Evolutionary conservation across 345 rosid genomes (phyloP).

Genomic region (Ceriops decandra): DNA sequence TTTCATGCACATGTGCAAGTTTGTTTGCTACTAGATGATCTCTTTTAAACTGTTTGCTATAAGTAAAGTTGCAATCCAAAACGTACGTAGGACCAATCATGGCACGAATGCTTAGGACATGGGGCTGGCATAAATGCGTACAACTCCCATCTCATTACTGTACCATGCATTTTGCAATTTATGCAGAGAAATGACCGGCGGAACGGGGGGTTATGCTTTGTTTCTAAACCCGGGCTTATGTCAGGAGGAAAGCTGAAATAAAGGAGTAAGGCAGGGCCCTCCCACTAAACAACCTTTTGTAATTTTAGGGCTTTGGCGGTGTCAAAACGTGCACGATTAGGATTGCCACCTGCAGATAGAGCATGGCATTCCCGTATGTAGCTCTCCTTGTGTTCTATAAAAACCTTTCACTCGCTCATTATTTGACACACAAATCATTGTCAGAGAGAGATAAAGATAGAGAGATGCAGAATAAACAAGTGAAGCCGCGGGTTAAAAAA

Average conservation of each 20-base stretch:
- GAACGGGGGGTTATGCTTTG: constrained; percentile 21
- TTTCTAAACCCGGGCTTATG: constrained; percentile 13
- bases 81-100: neutral
- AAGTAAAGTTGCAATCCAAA: neutral
- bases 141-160: neutral
- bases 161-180: neutral
- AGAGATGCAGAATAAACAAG: constrained; percentile 37
- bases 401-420: neutral
- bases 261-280: constrained; percentile 19
- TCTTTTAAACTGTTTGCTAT: neutral
- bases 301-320: neutral
- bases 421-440: neutral
- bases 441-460: constrained; percentile 6
- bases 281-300: constrained; percentile 8
- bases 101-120: neutral
- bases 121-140: neutral
- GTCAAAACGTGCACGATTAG: constrained; percentile 12
- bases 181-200: constrained; percentile 13
- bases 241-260: constrained; percentile 20
- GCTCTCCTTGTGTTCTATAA: constrained; percentile 2
- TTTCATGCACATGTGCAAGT: too few species aligned
- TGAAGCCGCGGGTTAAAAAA: constrained; percentile 42
- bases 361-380: neutral
- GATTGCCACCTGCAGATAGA: neutral
- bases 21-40: too few species aligned